Evolutionary conservation across 257 asterid species (phyloP).

Genomic region (Gardenia jasminoides): DNA sequence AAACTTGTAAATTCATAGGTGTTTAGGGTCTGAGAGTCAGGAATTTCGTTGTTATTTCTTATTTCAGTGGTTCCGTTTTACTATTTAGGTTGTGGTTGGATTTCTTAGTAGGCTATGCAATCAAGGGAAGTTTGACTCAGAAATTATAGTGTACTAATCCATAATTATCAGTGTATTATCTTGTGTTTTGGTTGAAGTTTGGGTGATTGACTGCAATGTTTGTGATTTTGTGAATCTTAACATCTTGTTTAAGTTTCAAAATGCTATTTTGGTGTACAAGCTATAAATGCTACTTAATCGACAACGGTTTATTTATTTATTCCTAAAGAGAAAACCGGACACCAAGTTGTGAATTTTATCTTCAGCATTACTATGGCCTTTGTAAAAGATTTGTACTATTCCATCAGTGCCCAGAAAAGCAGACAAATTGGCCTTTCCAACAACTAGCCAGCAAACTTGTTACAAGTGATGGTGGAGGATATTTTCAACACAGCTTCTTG

Average conservation of each 20-base stretch:
- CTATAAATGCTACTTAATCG: no score
- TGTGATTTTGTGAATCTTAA: neutral
- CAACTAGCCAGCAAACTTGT: no score
- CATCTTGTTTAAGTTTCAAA: neutral
- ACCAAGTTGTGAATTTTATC: no score
- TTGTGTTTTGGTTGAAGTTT: neutral
- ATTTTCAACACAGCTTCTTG: neutral
- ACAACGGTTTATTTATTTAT: no score
- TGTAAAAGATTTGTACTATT: no score
- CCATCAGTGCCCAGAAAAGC: no score
- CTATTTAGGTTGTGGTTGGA: neutral
- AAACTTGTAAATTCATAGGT: constrained; percentile 11
- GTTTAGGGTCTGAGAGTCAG: neutral
- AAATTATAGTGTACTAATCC: neutral
- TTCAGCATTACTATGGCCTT: no score
- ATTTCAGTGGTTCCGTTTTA: no score
- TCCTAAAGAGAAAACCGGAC: no score
- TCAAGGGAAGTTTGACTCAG: neutral
- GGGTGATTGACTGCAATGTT: no score
- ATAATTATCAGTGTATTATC: neutral
- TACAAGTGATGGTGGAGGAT: neutral
- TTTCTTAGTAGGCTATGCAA: neutral
- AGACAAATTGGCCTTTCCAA: no score
- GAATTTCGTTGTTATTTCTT: neutral
- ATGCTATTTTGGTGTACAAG: no score